Base-by-base conservation (phyloP, 441 rosid genomes). In the Populus hybrid region DNA sequence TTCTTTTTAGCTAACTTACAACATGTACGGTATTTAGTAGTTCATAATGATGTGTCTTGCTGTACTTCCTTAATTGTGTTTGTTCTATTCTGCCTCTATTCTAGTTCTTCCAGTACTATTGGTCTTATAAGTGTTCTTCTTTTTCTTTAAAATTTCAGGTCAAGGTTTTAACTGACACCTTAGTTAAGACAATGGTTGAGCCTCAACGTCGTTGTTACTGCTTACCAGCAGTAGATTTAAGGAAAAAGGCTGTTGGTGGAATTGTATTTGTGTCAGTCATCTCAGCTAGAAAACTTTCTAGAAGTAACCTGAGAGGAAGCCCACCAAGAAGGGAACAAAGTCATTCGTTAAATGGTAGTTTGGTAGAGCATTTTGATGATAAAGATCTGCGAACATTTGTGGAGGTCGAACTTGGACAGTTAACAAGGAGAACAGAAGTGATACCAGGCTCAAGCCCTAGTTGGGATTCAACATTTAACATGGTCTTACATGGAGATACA, bases 181-280 rank as follows among this genome's bases (percentile, higher is more conserved):
- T 94, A 83, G 93, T 80, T 76, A 95, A 89, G 88, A 95, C 91
- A 70, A 91, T 94, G 99, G 97, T 95, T 40, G 99, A 95, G 79
- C 99, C 99, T 78, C 90, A 87, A 14, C 91, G 98, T 2, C 92
- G 88, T 61, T 94, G 98, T 84, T 85, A 74, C 78, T 86, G 95
- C 38, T 83, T 95, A 82, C 94, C 99, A 0, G 89, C 95, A 2
- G 86, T 82, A 2, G 94, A 95, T 78, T 89, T 95, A 76, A 86
- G 91, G 86, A 95, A 94, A 85, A 92, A 87, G 79, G 97, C 92
- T 34, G 88, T 94, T 40, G 95, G 94, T 12, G 97, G 99, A 75
- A 89, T 86, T 74, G 78, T 94, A 72, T 84, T 90, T n/a, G 98
- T 95, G 70, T 89, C 89, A 6, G 97, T 94, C 2, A 76, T 89